Conservation (phyloP, 768 basidiomycete genomes). For the Panaeolus cyanescens region DNA sequence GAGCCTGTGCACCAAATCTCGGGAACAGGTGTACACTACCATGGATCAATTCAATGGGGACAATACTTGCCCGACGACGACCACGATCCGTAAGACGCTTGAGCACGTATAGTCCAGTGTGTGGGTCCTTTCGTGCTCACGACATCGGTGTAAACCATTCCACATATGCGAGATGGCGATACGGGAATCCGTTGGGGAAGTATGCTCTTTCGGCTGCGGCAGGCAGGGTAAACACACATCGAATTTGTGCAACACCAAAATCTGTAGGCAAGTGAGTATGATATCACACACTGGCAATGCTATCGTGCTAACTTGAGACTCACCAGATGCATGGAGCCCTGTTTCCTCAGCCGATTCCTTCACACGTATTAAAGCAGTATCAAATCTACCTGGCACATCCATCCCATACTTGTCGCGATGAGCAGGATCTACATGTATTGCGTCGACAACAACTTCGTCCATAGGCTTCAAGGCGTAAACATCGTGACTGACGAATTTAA, state of each 20-base stretch:
- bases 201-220: background rate
- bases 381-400: slow-evolving; percentile 15
- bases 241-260: slow-evolving; percentile 4
- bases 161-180: slow-evolving; percentile 3
- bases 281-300: too few species aligned
- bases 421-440: slow-evolving; percentile 28
- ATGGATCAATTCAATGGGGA: slow-evolving; percentile 23
- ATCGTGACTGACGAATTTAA: slow-evolving; percentile 31
- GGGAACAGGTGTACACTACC: slow-evolving; percentile 33
- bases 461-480: slow-evolving; percentile 5
- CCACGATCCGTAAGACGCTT: background rate
- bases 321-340: too few species aligned
- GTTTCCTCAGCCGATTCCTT: slow-evolving; percentile 1
- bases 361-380: slow-evolving; percentile 2
- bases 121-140: background rate
- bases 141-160: slow-evolving; percentile 7
- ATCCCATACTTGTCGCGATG: slow-evolving; percentile 13
- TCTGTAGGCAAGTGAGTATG: background rate
- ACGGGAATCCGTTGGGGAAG: background rate
- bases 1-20: slow-evolving; percentile 25
- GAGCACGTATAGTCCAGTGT: background rate
- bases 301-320: too few species aligned
- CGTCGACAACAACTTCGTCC: slow-evolving; percentile 22
- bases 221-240: slow-evolving; percentile 3
- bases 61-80: slow-evolving; percentile 13